These are phyloP conservation scores for Kodamaea fungicola DNA, from an alignment of 1,139 yeast genomes.

Conservation along the genomic window DNA sequence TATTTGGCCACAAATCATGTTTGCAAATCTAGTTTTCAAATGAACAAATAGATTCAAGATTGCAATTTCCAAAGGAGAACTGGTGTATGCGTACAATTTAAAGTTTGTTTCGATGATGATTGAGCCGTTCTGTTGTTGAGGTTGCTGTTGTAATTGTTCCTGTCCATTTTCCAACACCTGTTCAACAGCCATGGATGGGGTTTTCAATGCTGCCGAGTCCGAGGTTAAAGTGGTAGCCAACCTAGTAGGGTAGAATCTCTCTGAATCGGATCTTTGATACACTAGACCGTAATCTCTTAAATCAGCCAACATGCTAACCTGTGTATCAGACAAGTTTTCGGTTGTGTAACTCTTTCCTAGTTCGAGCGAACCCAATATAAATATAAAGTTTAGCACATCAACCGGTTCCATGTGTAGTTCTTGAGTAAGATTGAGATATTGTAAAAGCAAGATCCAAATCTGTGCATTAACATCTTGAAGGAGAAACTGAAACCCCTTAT, in stretches of 20 bases:
- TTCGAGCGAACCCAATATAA: conserved; percentile 89
- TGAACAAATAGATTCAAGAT: conserved; percentile 85
- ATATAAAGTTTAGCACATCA: conserved; percentile 88
- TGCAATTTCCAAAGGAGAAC: conserved; percentile 93
- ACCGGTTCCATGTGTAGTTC: conserved; percentile 91
- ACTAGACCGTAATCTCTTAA: conserved; percentile 89
- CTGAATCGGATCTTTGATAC: conserved; percentile 64
- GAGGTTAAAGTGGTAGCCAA: conserved; percentile 89
- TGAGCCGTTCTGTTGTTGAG: conserved; percentile 46
- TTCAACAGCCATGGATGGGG: conserved; percentile 69
- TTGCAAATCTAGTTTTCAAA: conserved; percentile 77
- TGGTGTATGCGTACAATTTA: conserved; percentile 89
- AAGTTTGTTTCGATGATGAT: conserved; percentile 91
- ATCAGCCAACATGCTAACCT: conserved; percentile 82
- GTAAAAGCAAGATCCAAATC: conserved; percentile 87
- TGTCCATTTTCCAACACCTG: conserved; percentile 49
- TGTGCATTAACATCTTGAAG: conserved; percentile 92
- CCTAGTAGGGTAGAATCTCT: conserved; percentile 84
- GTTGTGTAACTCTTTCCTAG: conserved; percentile 83
- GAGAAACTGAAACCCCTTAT: conserved; percentile 88
- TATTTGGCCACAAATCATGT: conserved; percentile 90
- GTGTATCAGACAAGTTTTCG: conserved; percentile 72
- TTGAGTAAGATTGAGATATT: conserved; percentile 82
- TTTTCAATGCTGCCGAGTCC: conserved; percentile 65
- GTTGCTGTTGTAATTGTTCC: conserved; percentile 15